Conservation (phyloP, 169 alveolate genomes). For the Plasmodium falciparum region DNA sequence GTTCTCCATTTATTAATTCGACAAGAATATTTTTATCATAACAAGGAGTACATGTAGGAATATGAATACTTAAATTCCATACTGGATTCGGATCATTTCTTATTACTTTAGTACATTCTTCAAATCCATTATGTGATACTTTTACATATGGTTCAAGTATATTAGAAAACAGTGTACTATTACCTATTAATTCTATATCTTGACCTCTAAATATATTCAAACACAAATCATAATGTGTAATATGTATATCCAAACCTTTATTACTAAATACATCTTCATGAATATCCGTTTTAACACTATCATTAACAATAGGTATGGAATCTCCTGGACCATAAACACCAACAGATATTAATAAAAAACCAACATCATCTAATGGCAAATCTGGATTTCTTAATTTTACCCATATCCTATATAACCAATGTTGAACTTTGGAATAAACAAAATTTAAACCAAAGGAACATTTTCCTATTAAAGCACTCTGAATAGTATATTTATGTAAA, state of each 20-base stretch:
- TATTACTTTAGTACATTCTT: constrained; percentile 84
- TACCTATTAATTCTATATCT: constrained; percentile 56
- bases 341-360: constrained; percentile 83
- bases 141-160: constrained; percentile 87
- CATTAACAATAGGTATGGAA: constrained; percentile 88
- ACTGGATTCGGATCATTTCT: constrained; percentile 88
- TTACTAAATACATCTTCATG: constrained; percentile 26
- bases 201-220: constrained; percentile 66
- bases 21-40: constrained; percentile 79
- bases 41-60: constrained; percentile 88
- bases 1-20: constrained; percentile 85
- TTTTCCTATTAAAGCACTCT: constrained; percentile 87
- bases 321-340: constrained; percentile 92
- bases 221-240: constrained; percentile 62
- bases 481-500: constrained; percentile 86
- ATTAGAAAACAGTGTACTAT: constrained; percentile 71
- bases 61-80: constrained; percentile 87
- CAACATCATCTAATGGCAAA: constrained; percentile 81
- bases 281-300: constrained; percentile 70
- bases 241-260: constrained; percentile 67
- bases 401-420: constrained; percentile 90
- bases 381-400: constrained; percentile 85
- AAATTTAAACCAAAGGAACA: constrained; percentile 87
- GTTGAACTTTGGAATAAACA: constrained; percentile 88
- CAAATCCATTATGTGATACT: constrained; percentile 87